These are phyloP conservation scores for Kluyveromyces siamensis DNA, from an alignment of 805 yeast genomes.

Conservation along the genomic window DNA sequence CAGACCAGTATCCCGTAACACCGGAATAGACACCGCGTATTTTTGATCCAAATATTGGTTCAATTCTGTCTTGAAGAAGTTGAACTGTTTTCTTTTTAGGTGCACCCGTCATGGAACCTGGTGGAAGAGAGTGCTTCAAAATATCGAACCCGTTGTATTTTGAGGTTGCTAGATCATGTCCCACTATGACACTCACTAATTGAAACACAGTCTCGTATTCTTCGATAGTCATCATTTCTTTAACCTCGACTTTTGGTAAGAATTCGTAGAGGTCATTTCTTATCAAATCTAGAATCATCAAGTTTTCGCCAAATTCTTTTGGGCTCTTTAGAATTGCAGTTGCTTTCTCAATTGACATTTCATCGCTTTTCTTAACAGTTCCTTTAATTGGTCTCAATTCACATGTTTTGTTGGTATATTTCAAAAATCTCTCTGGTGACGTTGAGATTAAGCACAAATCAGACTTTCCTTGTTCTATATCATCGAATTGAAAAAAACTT, in stretches of 20 bases:
- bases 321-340: constrained; percentile 61
- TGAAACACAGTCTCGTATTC: constrained; percentile 89
- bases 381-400: constrained; percentile 96
- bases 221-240: constrained; percentile 82
- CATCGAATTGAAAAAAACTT: constrained; percentile 57
- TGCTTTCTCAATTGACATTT: constrained; percentile 50
- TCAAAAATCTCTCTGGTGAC: constrained; percentile 88
- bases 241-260: constrained; percentile 55
- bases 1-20: constrained; percentile 90
- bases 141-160: constrained; percentile 67
- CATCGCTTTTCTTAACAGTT: constrained; percentile 64
- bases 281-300: constrained; percentile 94
- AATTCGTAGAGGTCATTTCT: constrained; percentile 80
- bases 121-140: constrained; percentile 73
- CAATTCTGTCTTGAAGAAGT: constrained; percentile 44
- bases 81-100: constrained; percentile 93
- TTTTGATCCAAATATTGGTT: constrained; percentile 10
- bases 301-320: constrained; percentile 89
- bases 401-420: constrained; percentile 58
- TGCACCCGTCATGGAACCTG: constrained; percentile 99
- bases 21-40: constrained; percentile 86
- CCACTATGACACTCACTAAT: constrained; percentile 81
- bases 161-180: constrained; percentile 28
- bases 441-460: constrained; percentile 63
- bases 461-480: constrained; percentile 20